Evolutionary conservation across 2,329 filamentous ascomycete species (phyloP).

Genomic region (Zasmidium angulare): DNA sequence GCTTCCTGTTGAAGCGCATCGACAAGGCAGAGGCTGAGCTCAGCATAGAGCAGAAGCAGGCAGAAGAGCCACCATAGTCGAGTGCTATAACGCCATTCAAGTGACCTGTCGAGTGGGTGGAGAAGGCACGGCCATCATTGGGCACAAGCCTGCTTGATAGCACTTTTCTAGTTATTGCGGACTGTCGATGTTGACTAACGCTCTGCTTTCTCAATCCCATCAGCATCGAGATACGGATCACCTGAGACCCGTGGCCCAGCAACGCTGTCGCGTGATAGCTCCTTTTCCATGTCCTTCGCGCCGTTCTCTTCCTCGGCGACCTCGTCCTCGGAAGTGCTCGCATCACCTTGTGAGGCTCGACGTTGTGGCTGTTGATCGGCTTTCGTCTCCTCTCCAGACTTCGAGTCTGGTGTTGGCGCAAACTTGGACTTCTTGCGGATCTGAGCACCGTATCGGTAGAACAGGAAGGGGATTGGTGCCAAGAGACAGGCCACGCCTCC

Average conservation of each 20-base stretch:
- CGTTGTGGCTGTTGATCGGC: background rate
- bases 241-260: slow-evolving; percentile 1
- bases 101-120: no score
- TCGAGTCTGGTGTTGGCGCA: slow-evolving; percentile 12
- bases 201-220: slow-evolving; percentile 19
- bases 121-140: no score
- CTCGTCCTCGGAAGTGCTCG: slow-evolving; percentile 8
- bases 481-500: slow-evolving; percentile 44
- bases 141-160: no score
- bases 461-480: slow-evolving; percentile 32
- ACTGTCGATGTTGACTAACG: slow-evolving; percentile 1
- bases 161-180: no score
- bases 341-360: background rate
- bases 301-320: slow-evolving; percentile 10
- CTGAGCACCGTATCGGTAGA: slow-evolving; percentile 17
- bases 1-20: slow-evolving; percentile 54
- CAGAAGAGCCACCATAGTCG: background rate
- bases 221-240: slow-evolving; percentile 19
- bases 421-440: slow-evolving; percentile 18
- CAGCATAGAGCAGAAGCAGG: background rate
- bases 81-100: no score
- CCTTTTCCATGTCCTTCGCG: slow-evolving; percentile 4
- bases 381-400: background rate
- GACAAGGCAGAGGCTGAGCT: slow-evolving; percentile 48
- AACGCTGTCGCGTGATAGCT: background rate